These are phyloP conservation scores for Strobilomyces dryophilus DNA, from an alignment of 768 basidiomycete genomes.

Conservation along the genomic window DNA sequence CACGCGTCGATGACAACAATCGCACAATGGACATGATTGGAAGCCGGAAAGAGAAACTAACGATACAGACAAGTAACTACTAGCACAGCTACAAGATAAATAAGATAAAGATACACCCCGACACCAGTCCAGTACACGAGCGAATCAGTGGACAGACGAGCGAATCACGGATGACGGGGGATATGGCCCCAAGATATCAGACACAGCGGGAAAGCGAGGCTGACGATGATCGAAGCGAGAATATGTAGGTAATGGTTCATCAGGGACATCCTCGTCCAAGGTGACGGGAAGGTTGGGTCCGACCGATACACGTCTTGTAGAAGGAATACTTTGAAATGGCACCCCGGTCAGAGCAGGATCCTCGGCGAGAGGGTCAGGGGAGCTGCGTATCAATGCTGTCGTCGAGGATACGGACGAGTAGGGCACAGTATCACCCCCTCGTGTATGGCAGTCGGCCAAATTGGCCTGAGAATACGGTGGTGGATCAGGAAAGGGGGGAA, in stretches of 20 bases:
- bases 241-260: slow-evolving; percentile 23
- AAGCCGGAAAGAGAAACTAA: neutral
- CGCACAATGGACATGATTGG: neutral
- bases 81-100: neutral
- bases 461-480: slow-evolving; percentile 18
- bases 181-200: slow-evolving; percentile 26
- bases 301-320: neutral
- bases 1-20: slow-evolving; percentile 10
- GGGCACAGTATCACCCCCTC: neutral
- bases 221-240: slow-evolving; percentile 25
- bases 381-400: neutral
- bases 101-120: slow-evolving; percentile 3
- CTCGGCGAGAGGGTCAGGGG: slow-evolving; percentile 6
- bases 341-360: slow-evolving; percentile 17
- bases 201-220: slow-evolving; percentile 14
- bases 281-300: neutral
- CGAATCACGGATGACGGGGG: slow-evolving; percentile 17
- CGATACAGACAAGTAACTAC: neutral
- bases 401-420: neutral
- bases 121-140: neutral
- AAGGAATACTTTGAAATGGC: slow-evolving; percentile 3
- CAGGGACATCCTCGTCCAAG: neutral
- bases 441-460: neutral
- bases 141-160: neutral
- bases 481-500: slow-evolving; percentile 11